Base-by-base conservation (phyloP, 2,329 filamentous ascomycete species). In the Colletotrichum sp. region DNA sequence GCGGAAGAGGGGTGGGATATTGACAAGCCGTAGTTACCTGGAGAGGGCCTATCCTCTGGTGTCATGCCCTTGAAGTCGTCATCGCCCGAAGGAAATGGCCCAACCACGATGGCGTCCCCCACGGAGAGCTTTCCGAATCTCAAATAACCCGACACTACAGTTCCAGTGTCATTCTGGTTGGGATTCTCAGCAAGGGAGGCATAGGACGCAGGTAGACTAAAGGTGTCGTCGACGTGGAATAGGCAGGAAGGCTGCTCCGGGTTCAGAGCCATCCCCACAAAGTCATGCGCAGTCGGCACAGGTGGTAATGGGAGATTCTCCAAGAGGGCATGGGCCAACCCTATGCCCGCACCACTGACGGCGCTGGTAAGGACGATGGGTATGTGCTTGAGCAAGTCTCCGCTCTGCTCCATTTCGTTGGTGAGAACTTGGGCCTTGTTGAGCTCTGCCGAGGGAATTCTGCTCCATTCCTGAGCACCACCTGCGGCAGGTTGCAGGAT, bases 181-280 rank as follows among this genome's bases (percentile, higher is more conserved):
- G 71, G 68, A n/a, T 77, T 84, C 39, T 82, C 83, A 4, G 86
- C 83, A 18, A 84, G 83, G n/a, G 86, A 83, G 6, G 90, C 88
- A 77, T 92, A 92, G 2, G 92, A 91, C 1, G 91, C 90, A 2
- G 93, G 91, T 16, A 96, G 90, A 74, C 91, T 94, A 83, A 98
- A 99, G 2, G 96, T 92, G 79, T 98, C 96, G 82, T 99, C 96
- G 28, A 99, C 91, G 81, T 98, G 95, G 81, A 99, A 99, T 3
- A 98, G 86, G 39, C 91, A 91, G 6, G 87, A 87, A 3, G 92
- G 91, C 71, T 91, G 89, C 75, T 92, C 89, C 1, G 91, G 91
- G 74, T 92, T 92, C 69, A 92, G 81, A 3, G 87, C 87, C 57
- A 86, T 86, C 2, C 90, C 89, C n/a, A 89, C 85, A 76, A 89